These are phyloP conservation scores for Trichoderma asperelloides DNA, from an alignment of 495 filamentous ascomycete species.

Conservation along the genomic window DNA sequence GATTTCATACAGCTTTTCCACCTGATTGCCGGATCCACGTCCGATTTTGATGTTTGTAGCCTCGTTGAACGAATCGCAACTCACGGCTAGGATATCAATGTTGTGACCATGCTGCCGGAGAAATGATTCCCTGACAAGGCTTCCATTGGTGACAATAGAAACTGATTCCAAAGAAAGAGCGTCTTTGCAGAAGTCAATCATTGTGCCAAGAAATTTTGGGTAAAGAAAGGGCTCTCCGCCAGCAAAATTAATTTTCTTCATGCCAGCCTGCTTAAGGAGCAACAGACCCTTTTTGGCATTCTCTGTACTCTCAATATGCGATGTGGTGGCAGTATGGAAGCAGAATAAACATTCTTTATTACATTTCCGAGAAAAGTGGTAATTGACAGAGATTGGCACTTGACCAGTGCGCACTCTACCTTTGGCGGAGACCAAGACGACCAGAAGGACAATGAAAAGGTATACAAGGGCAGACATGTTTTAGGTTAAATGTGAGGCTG, in stretches of 20 bases:
- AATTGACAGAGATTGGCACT: neutral
- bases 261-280: slow-evolving; percentile 42
- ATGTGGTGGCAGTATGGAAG: neutral
- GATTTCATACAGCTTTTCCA: slow-evolving; percentile 33
- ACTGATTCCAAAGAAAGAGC: slow-evolving; percentile 29
- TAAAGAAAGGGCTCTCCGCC: slow-evolving; percentile 55
- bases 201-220: slow-evolving; percentile 33
- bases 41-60: slow-evolving; percentile 45
- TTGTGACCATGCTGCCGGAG: slow-evolving; percentile 34
- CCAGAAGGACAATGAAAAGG: neutral
- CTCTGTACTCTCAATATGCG: slow-evolving; percentile 15
- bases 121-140: neutral
- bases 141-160: neutral
- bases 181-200: slow-evolving; percentile 43
- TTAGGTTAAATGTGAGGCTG: neutral
- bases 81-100: slow-evolving; percentile 47
- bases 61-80: slow-evolving; percentile 50
- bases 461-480: neutral
- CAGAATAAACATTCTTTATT: neutral
- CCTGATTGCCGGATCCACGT: slow-evolving; percentile 37
- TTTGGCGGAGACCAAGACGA: neutral
- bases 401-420: neutral
- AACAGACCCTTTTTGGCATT: slow-evolving; percentile 35
- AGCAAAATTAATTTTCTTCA: slow-evolving; percentile 52
- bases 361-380: neutral